phyloP scores from a whole-genome alignment of 768 basidiomycete species.

The Agrocybe praecox region DNA sequence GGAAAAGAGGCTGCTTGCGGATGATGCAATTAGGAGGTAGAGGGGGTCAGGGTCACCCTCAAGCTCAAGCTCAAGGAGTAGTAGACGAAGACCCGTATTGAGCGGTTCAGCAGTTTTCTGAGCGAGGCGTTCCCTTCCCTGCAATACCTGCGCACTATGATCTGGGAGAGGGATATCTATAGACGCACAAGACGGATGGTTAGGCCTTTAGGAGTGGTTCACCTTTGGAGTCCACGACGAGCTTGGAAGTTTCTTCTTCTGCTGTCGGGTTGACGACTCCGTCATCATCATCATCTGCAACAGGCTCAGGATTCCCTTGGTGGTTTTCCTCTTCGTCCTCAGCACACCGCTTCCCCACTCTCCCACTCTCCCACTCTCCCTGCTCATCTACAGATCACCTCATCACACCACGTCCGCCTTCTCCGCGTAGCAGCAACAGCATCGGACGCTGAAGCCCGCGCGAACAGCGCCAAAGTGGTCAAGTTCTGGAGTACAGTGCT shows the following conservation, averaged over 20 bases:
- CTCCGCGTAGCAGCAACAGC: no score
- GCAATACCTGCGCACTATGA: conserved; percentile 66
- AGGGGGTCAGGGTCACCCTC: background rate
- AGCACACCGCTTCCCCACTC: background rate
- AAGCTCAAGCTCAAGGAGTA: background rate
- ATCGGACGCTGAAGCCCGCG: background rate
- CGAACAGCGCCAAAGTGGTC: background rate
- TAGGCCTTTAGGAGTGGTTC: background rate
- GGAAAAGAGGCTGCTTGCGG: conserved; percentile 56
- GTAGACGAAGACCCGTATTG: conserved; percentile 54
- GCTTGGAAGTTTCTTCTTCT: no score
- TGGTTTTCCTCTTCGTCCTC: no score
- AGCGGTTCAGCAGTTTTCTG: conserved; percentile 67
- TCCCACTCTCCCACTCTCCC: background rate
- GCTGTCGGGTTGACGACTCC: no score
- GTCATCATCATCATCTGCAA: no score
- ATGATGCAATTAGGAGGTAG: conserved; percentile 24
- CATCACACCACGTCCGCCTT: no score
- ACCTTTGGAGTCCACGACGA: background rate
- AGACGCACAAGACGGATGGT: conserved; percentile 34
- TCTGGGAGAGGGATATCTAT: conserved; percentile 57
- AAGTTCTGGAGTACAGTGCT: background rate
- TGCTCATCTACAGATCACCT: no score
- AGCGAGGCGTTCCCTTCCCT: conserved; percentile 66
- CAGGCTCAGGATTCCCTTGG: no score